Conservation (phyloP, 176 grass and related monocot species). For the Bonia amplexicaulis region DNA sequence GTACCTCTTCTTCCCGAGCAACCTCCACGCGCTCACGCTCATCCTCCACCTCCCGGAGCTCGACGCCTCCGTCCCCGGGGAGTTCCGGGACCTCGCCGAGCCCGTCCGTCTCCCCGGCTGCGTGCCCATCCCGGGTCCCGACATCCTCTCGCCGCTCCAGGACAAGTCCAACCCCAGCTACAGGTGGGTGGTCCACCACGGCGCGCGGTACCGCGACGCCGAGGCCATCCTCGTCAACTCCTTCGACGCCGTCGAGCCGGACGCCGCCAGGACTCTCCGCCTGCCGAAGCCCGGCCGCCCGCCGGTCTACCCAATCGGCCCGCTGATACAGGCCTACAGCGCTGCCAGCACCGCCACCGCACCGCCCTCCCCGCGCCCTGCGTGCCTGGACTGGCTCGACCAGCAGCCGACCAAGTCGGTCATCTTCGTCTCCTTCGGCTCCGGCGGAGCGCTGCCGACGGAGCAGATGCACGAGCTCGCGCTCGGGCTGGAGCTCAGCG, state of each 20-base stretch:
- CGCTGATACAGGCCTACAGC: no score
- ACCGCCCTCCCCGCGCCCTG: no score
- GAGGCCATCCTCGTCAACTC: no score
- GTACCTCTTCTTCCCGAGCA: constrained; percentile 58
- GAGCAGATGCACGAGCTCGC: constrained; percentile 52
- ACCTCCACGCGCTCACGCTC: constrained; percentile 54
- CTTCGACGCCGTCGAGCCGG: no score
- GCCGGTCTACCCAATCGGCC: no score
- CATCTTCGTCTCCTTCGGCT: constrained; percentile 61
- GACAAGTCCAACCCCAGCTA: no score
- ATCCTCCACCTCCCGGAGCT: constrained; percentile 42
- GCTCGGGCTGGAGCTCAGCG: constrained; percentile 35
- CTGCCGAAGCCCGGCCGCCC: no score
- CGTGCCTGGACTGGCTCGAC: neutral
- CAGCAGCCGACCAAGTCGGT: constrained; percentile 37
- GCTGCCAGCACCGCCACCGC: no score
- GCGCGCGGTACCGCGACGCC: no score
- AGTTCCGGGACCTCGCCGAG: constrained; percentile 51
- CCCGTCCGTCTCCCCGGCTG: constrained; percentile 62
- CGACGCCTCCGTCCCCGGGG: constrained; percentile 19
- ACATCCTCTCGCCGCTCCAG: constrained; percentile 37
- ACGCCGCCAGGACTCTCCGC: no score
- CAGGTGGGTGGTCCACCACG: no score
- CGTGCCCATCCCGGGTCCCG: constrained; percentile 44
- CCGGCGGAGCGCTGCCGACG: constrained; percentile 19